Base-by-base conservation (phyloP, 2,329 filamentous ascomycete genomes). In the Plectosphaerella plurivora region DNA sequence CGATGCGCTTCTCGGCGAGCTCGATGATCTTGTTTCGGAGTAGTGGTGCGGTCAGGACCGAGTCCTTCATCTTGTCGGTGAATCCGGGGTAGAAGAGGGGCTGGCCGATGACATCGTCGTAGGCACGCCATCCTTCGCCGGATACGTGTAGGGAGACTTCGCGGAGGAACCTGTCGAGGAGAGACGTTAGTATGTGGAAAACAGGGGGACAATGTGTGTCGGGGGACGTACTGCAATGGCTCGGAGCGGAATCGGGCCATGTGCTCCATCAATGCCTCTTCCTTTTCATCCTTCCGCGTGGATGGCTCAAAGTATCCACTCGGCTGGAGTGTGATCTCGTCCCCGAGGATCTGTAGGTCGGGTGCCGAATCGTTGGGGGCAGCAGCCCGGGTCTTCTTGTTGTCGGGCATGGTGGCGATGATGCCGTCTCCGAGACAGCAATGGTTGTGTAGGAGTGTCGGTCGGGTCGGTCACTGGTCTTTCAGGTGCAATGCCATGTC, bases 91-190 rank as follows among this genome's bases (percentile, higher is more conserved):
- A 99, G 74, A 93, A 97, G 57, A 97, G 87, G 10, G 91, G 91
- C 67, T 96, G 92, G 20, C 94, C 94, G 61, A 97, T 87, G 57
- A 92, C 81, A 56, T 88, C 77, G 65, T 97, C 91, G 73, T 99
- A 99, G 55, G 89, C 90, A 55, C 94, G 89, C 94, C 94, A 99
- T 67, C 92, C 93, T 49, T 89, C 88, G 51, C 94, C 94, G 12
- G 91, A 93, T 57, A 97, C 88, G 71, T 97, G 92, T 35, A 96
- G 79, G 46, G 89, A 94, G 35, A 99, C 87, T 74, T 99, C 94
- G 60, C 91, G 90, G 28, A 97, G 83, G 68, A 97, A 97, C 58
- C 91, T 87, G 73, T 49, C 45, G 49, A 51, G 49, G 33, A 45
- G 49, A 22, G 47, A 50, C 20, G 49, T 46, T 18, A 49, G 37